Base-by-base conservation (phyloP, 2,329 filamentous ascomycete species). In the Aspergillus fijiensis region DNA sequence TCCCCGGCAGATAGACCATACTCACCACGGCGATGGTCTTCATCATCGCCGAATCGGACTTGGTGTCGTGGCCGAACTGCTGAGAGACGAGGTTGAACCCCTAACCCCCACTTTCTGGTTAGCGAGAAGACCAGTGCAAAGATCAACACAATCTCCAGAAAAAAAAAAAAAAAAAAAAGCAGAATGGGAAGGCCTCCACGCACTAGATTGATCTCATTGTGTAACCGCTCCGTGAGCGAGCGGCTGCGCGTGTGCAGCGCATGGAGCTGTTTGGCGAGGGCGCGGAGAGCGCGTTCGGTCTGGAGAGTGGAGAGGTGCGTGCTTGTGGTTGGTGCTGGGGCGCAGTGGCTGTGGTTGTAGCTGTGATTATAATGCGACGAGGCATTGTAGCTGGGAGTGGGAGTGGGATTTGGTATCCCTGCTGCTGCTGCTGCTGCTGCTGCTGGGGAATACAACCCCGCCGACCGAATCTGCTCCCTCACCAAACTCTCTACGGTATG, bases 191-290 rank as follows among this genome's bases (percentile, higher is more conserved):
- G 9, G 27, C 7, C 27, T 5, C 12, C 4, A 55, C 51, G 23
- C 51, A 73, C 72, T 42, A 75, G 61, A 45, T 71, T 71, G 35
- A 76, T 74, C 61, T 76, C 73, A 59, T 74, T 73, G n/a, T 63
- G 62, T 47, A 76, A 60, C 29, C 74, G 64, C 31, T 70, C 70
- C 11, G 68, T 65, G 14, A 74, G 54, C 7, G 72, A 70, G 27
- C 63, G 63, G 2, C 71, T 67, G 16, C 73, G 65, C 12, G 64
- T 65, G 23, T 64, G 63, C 12, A 72, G 62, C 6, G 69, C 71
- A 51, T 67, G 67, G n/a, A 74, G 51, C 16, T 72, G 55, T 49
- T 70, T 69, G 2, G 65, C 62, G 45, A 67, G 55, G 33, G 51
- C 59, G 3, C 70, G 63, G 25, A 69, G 39, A 16, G 39, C 14